Evolutionary conservation across 83 land plant genomes (phyloP).

Genomic region (Isoetes engelmannii): DNA sequence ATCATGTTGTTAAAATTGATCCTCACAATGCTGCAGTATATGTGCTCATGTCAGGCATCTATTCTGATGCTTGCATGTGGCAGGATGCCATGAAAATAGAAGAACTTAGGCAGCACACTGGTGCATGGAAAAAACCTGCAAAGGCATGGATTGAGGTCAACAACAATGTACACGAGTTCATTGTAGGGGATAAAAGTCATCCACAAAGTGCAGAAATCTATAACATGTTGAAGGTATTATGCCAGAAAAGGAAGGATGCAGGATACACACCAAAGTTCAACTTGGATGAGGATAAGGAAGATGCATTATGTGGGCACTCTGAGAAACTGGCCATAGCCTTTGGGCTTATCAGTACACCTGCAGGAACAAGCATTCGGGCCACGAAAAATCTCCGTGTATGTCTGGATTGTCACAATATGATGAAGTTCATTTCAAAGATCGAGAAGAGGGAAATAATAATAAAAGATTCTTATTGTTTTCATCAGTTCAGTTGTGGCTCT

Average conservation of each 20-base stretch:
- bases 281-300: neutral
- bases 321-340: constrained; percentile 13
- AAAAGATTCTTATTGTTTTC: constrained; percentile 1
- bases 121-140: constrained; percentile 8
- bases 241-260: constrained; percentile 2
- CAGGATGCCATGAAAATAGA: constrained; percentile 5
- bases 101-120: neutral
- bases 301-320: constrained; percentile 1
- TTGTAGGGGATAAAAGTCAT: neutral
- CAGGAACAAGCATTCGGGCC: constrained; percentile 11
- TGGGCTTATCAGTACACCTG: constrained; percentile 10
- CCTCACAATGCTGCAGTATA: constrained; percentile 11
- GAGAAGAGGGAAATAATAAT: constrained; percentile 8
- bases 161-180: neutral
- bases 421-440: constrained; percentile 7
- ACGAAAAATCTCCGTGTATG: constrained; percentile 12
- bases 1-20: constrained; percentile 4
- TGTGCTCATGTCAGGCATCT: neutral
- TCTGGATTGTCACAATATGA: constrained; percentile 1
- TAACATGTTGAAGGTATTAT: neutral
- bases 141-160: constrained; percentile 6
- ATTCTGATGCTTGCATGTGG: constrained; percentile 10
- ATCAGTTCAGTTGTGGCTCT: constrained; percentile 2
- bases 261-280: constrained; percentile 1
- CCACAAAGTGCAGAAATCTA: constrained; percentile 6